These are phyloP conservation scores for Talaromyces marneffei DNA, from an alignment of 2,329 filamentous ascomycete genomes.

Conservation along the genomic window DNA sequence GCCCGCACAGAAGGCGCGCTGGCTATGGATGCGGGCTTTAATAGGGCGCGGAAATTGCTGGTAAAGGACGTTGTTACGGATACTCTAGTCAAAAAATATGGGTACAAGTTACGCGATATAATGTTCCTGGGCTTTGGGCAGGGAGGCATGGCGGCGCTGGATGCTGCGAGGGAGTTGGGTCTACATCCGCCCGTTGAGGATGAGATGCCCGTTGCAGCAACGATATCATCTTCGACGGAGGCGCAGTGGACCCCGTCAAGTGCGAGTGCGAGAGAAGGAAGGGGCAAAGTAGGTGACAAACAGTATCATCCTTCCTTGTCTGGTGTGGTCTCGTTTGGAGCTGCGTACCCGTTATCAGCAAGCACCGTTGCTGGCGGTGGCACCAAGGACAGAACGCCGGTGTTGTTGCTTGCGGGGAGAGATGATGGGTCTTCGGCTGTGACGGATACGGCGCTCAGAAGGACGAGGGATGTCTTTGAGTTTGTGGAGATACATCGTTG, in stretches of 20 bases:
- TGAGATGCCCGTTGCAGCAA: conserved; percentile 5
- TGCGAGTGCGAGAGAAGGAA: background rate
- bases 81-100: conserved; percentile 51
- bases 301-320: conserved; percentile 23
- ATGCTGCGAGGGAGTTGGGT: conserved; percentile 45
- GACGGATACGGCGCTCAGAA: conserved; percentile 58
- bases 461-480: conserved; percentile 60
- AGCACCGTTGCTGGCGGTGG: conserved; percentile 18
- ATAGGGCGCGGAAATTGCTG: conserved; percentile 44
- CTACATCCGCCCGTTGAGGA: conserved; percentile 5
- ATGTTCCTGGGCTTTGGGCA: conserved; percentile 63
- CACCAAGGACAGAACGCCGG: conserved; percentile 36
- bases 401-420: conserved; percentile 38
- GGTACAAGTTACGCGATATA: conserved; percentile 56
- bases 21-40: conserved; percentile 59
- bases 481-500: conserved; percentile 64
- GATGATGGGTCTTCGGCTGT: conserved; percentile 43
- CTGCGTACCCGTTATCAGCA: conserved; percentile 33
- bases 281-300: background rate
- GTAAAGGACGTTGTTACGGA: conserved; percentile 48
- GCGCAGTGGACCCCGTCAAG: background rate
- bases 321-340: conserved; percentile 41
- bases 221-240: background rate
- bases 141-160: conserved; percentile 58
- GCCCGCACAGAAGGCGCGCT: conserved; percentile 43